Evolutionary conservation across 257 asterid genomes (phyloP).

Genomic region (Scutellaria galericulata): DNA sequence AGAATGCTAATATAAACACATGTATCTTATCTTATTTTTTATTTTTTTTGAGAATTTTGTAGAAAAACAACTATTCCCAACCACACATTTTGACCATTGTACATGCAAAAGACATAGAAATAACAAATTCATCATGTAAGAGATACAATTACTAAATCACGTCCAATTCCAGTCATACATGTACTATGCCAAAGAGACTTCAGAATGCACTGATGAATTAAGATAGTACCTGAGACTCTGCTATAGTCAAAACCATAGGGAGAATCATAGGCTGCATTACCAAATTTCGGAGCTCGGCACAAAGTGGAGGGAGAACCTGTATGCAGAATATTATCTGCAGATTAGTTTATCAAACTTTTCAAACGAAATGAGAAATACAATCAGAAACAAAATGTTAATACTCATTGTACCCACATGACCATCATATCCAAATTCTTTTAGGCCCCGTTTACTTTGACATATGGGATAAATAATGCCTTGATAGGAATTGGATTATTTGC

Average conservation of each 20-base stretch:
- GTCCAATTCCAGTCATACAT: neutral
- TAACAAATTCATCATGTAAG: conserved; percentile 18
- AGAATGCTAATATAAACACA: conserved; percentile 7
- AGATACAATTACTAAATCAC: conserved; percentile 22
- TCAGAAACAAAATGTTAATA: conserved; percentile 10
- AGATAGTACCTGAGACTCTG: conserved; percentile 87
- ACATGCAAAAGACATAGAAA: conserved; percentile 6
- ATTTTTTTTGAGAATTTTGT: neutral
- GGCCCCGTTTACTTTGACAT: too few relatives aligned
- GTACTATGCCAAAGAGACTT: conserved; percentile 32
- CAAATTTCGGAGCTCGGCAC: conserved; percentile 97
- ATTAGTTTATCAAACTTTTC: conserved; percentile 32
- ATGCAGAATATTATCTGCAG: conserved; percentile 34
- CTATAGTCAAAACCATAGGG: conserved; percentile 98
- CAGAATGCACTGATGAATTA: conserved; percentile 32
- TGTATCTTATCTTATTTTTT: neutral
- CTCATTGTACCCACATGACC: conserved; percentile 29
- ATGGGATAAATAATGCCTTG: too few relatives aligned
- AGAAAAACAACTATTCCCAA: neutral
- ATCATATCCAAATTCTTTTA: conserved; percentile 23
- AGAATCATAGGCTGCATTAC: conserved; percentile 99
- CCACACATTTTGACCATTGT: neutral
- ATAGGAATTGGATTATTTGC: too few relatives aligned
- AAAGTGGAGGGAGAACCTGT: conserved; percentile 99
- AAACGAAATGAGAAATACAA: conserved; percentile 33